Conservation (phyloP, 805 yeast genomes). For the Cyberlindnera xylosilytica region DNA sequence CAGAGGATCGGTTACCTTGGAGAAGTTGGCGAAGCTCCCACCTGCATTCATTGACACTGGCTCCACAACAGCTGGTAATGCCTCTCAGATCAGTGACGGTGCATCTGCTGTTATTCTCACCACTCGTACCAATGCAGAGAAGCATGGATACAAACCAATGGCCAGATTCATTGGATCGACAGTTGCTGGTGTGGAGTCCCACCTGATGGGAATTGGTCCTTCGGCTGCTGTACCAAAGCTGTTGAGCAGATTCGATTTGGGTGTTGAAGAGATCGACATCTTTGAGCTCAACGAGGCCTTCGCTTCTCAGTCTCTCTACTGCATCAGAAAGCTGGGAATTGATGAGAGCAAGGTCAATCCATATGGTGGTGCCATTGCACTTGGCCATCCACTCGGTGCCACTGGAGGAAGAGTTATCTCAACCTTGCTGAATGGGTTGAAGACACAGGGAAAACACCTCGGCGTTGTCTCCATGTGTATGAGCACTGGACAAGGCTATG, state of each 20-base stretch:
- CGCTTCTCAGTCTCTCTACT: constrained; percentile 88
- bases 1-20: constrained; percentile 75
- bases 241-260: constrained; percentile 54
- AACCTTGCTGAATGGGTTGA: constrained; percentile 35
- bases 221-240: constrained; percentile 86
- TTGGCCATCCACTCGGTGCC: constrained; percentile 91
- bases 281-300: constrained; percentile 94
- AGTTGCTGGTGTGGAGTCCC: constrained; percentile 89
- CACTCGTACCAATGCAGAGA: constrained; percentile 78
- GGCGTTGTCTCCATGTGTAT: constrained; percentile 42
- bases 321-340: constrained; percentile 60
- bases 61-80: constrained; percentile 86
- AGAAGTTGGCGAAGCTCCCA: constrained; percentile 61
- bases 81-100: constrained; percentile 92
- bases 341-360: constrained; percentile 75
- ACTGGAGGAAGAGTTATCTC: constrained; percentile 46
- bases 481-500: constrained; percentile 40
- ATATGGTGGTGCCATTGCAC: constrained; percentile 92
- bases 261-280: constrained; percentile 60
- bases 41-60: constrained; percentile 82
- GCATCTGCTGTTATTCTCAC: constrained; percentile 83
- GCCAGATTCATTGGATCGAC: constrained; percentile 75
- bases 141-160: constrained; percentile 59
- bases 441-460: constrained; percentile 28
- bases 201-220: constrained; percentile 94